Conservation (phyloP, 2,329 filamentous ascomycete genomes). For the Chlorencoelia australis region DNA sequence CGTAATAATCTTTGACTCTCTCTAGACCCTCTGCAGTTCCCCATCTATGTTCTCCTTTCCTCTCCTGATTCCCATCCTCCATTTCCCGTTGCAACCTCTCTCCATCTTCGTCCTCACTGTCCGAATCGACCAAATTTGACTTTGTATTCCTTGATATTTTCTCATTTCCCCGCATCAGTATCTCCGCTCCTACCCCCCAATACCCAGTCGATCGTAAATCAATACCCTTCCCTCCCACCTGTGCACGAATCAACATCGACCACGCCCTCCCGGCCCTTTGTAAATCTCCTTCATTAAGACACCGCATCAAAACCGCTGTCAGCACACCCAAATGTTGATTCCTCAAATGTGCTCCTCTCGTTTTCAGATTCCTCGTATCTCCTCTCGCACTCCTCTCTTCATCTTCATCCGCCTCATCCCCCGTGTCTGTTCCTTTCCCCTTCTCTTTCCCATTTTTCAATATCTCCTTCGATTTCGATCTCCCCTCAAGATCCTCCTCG, state of each 20-base stretch:
- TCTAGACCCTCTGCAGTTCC: slow-evolving; percentile 42
- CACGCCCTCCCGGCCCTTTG: slow-evolving; percentile 64
- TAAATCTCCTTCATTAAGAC: slow-evolving; percentile 61
- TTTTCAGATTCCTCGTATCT: slow-evolving; percentile 2
- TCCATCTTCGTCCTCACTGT: slow-evolving; percentile 5
- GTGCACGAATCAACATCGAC: slow-evolving; percentile 58
- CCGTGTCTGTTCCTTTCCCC: slow-evolving; percentile 8
- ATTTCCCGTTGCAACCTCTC: slow-evolving; percentile 4
- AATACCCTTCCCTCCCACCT: slow-evolving; percentile 42
- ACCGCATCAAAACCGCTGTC: slow-evolving; percentile 60
- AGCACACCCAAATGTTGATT: slow-evolving; percentile 55
- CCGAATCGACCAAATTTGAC: background rate
- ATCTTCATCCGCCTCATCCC: slow-evolving; percentile 13
- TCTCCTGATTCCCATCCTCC: background rate
- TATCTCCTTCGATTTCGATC: background rate
- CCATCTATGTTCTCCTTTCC: slow-evolving; percentile 15
- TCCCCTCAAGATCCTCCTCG: background rate
- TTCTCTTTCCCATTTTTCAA: slow-evolving; percentile 1
- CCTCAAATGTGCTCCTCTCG: slow-evolving; percentile 26
- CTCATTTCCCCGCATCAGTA: slow-evolving; percentile 50
- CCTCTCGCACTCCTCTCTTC: slow-evolving; percentile 7
- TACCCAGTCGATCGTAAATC: slow-evolving; percentile 60
- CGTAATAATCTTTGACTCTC: slow-evolving; percentile 59
- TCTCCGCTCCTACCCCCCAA: slow-evolving; percentile 80
- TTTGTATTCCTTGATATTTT: slow-evolving; percentile 16